Evolutionary conservation across 1,284 basidiomycete genomes (phyloP), one percentile per base, ranked within the genome.

Genomic region (Athelia sp.): DNA sequence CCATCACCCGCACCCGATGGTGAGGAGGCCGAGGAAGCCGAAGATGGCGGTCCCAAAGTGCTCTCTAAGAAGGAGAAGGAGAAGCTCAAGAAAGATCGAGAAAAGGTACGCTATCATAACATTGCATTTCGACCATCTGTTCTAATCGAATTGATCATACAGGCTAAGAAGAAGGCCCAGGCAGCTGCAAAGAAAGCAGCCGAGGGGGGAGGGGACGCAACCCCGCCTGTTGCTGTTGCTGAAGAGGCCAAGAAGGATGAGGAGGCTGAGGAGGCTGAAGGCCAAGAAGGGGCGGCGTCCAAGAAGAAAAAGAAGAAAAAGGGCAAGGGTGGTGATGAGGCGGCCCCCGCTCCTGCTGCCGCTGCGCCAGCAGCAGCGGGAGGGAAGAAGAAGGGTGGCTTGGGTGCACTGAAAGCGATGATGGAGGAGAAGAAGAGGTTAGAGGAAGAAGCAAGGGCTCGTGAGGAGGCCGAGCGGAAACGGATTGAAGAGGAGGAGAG

Each of bases 111-210:
- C n/a, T 49, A 48, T 48, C 10, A 42, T 45, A 46, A 40, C 6
- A 42, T 44, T 50, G 21, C 22, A 26, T 46, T 45, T 43, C 32
- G 9, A 29, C 13, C 11, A 4, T 34, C 14, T 19, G 43, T 51
- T 18, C 38, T 49, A 32, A 51, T 43, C n/a, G 4, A 19, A 51
- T 44, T 36, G 24, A 34, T 49, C 56, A 52, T 50, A 4, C 62
- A 94, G 91, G 93, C 90, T 0, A 96, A 94, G 78, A 98, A 96
- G 75, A 96, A 96, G 67, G 91, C 89, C 10, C 91, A 94, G 66
- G 87, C 87, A 15, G 90, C 87, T 32, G 87, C 87, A 9, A 96
- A 94, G 71, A 94, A 93, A 68, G 75, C 68, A 4, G 63, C 71
- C 3, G 65, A 66, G 9, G 62, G 54, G 9, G 70, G 66, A 21